Percentiles rank a stretch among this genome's conserved stretches.
phyloP scores from a whole-genome alignment of 208 protist species.

The Acanthamoeba rhysodes region DNA sequence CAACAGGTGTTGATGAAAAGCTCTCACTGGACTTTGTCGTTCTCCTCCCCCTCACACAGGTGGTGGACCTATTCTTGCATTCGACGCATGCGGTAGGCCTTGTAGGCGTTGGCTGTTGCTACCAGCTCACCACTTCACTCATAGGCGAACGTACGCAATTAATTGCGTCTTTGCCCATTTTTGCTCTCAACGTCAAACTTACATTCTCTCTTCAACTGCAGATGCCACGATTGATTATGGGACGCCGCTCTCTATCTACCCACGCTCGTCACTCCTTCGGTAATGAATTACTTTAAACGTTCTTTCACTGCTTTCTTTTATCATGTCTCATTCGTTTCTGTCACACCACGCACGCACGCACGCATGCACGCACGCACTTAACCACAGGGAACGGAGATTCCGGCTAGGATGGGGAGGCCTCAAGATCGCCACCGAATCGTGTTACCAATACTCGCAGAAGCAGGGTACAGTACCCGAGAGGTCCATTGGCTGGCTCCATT shows the following conservation, averaged over 20 bases:
- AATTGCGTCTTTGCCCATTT: neutral
- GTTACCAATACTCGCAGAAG: slow-evolving; percentile 40
- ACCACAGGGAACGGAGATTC: neutral
- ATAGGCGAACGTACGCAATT: neutral
- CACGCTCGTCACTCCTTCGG: neutral
- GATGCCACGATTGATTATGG: slow-evolving; percentile 37
- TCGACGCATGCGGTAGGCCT: neutral
- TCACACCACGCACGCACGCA: too few relatives aligned
- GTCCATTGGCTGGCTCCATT: too few relatives aligned
- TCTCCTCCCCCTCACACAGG: neutral
- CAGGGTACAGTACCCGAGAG: neutral
- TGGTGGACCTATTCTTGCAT: slow-evolving; percentile 41
- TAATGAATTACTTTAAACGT: neutral
- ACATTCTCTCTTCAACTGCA: neutral
- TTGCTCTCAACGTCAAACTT: neutral
- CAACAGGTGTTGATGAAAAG: too few relatives aligned
- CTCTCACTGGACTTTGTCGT: neutral
- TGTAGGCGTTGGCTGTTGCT: slow-evolving; percentile 58
- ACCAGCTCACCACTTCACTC: slow-evolving; percentile 63
- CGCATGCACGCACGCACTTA: too few relatives aligned
- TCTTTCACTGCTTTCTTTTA: neutral
- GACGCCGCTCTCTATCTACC: slow-evolving; percentile 43
- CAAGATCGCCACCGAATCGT: slow-evolving; percentile 59
- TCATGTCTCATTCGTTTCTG: neutral
- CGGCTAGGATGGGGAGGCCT: slow-evolving; percentile 44